Percentiles rank a stretch among this genome's conserved stretches.
phyloP scores from a whole-genome alignment of 768 basidiomycete species.

The Mycena latifolia region DNA sequence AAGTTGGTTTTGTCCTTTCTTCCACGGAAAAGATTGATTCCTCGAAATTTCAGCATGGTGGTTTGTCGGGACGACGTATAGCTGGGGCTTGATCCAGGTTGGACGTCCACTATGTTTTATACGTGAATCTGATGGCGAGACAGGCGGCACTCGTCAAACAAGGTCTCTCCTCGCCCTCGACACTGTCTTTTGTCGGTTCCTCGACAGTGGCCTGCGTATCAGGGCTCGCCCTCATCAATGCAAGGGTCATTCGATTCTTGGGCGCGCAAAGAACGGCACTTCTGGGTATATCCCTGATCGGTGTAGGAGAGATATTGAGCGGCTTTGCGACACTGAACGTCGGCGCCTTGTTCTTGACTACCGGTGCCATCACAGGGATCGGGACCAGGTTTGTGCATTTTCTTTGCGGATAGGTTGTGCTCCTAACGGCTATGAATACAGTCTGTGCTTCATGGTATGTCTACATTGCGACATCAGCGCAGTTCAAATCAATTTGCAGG shows the following conservation, averaged over 20 bases:
- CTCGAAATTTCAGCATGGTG: conserved; percentile 35
- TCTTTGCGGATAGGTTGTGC: background rate
- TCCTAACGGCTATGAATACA: background rate
- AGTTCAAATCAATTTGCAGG: background rate
- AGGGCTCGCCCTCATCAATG: conserved; percentile 43
- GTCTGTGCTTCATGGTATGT: conserved; percentile 41
- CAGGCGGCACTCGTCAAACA: conserved; percentile 43
- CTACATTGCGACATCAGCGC: no score
- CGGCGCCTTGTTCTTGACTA: conserved; percentile 39
- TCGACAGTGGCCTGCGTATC: conserved; percentile 44
- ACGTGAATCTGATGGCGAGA: no score
- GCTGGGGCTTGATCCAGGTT: conserved; percentile 44
- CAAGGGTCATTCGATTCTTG: conserved; percentile 45
- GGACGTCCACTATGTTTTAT: no score
- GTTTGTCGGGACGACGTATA: conserved; percentile 43
- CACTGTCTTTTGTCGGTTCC: conserved; percentile 49
- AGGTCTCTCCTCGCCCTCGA: conserved; percentile 40
- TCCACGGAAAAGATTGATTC: no score
- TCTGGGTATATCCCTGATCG: conserved; percentile 44
- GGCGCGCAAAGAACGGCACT: conserved; percentile 43
- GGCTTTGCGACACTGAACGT: conserved; percentile 40
- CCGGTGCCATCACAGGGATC: conserved; percentile 44
- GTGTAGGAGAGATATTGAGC: conserved; percentile 43
- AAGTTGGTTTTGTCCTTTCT: conserved; percentile 34
- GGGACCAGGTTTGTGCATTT: conserved; percentile 39